Evolutionary conservation across 139 green algal species (phyloP).

Genomic region (Bryopsis sp.): DNA sequence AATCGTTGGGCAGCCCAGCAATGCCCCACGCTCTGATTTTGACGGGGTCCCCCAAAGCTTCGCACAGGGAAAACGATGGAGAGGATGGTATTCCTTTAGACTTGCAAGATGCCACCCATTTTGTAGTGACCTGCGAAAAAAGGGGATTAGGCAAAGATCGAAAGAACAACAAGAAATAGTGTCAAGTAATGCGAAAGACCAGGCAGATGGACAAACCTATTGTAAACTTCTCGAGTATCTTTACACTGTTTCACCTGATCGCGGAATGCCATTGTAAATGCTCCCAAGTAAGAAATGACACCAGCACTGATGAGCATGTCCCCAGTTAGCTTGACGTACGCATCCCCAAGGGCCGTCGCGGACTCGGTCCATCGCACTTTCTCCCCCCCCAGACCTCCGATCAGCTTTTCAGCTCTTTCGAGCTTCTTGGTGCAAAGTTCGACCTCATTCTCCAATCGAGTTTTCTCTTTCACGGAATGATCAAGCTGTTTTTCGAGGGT

Average conservation of each 20-base stretch:
- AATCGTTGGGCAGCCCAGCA: slow-evolving; percentile 57
- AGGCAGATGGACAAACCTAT: too few relatives aligned
- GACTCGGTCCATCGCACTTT: slow-evolving; percentile 39
- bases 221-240: too few relatives aligned
- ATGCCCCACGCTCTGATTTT: slow-evolving; percentile 44
- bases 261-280: slow-evolving; percentile 48
- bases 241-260: slow-evolving; percentile 19
- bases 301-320: slow-evolving; percentile 50
- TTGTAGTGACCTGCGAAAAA: slow-evolving; percentile 10
- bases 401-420: slow-evolving; percentile 55
- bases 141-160: not conserved
- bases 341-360: slow-evolving; percentile 31
- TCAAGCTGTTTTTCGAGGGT: slow-evolving; percentile 44
- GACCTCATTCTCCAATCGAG: slow-evolving; percentile 41
- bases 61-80: slow-evolving; percentile 34
- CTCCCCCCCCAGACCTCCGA: slow-evolving; percentile 52
- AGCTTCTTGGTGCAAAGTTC: slow-evolving; percentile 58
- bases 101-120: slow-evolving; percentile 38
- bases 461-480: slow-evolving; percentile 40
- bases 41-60: slow-evolving; percentile 45
- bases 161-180: too few relatives aligned
- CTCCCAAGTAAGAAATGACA: slow-evolving; percentile 54
- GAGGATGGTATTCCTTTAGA: slow-evolving; percentile 33
- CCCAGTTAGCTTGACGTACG: slow-evolving; percentile 39
- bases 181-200: too few relatives aligned